phyloP scores from a whole-genome alignment of 495 filamentous ascomycete species.

The Pyronema omphalodes region DNA sequence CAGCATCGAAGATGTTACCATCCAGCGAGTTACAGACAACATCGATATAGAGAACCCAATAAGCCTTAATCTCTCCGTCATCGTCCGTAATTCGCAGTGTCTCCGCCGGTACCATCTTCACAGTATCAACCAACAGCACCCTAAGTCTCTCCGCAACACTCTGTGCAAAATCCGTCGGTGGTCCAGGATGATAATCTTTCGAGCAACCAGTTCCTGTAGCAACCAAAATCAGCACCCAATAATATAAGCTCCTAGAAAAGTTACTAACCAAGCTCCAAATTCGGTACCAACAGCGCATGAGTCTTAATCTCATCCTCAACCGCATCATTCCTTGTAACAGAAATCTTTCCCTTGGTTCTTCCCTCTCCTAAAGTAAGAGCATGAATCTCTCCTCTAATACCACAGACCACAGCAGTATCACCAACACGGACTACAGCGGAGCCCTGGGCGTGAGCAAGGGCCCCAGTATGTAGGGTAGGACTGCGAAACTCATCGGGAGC shows the following conservation, averaged over 20 bases:
- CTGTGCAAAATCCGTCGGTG: slow-evolving; percentile 66
- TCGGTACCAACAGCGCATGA: slow-evolving; percentile 68
- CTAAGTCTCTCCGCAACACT: slow-evolving; percentile 60
- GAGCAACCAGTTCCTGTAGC: slow-evolving; percentile 53
- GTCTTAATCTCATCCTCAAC: slow-evolving; percentile 24
- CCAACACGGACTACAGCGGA: slow-evolving; percentile 73
- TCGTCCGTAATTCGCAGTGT: slow-evolving; percentile 29
- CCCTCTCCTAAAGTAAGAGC: slow-evolving; percentile 23
- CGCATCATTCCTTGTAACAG: slow-evolving; percentile 15
- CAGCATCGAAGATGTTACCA: slow-evolving; percentile 76
- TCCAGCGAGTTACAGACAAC: slow-evolving; percentile 77
- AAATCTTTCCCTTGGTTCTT: slow-evolving; percentile 23
- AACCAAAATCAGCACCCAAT: neutral
- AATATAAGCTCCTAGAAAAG: neutral
- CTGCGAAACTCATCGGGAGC: slow-evolving; percentile 46
- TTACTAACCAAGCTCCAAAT: slow-evolving; percentile 49
- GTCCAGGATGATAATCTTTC: slow-evolving; percentile 65
- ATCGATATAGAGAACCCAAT: slow-evolving; percentile 89
- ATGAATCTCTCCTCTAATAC: slow-evolving; percentile 73
- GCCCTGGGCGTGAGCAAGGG: slow-evolving; percentile 71
- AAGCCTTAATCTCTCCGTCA: slow-evolving; percentile 42
- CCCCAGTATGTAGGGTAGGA: slow-evolving; percentile 54
- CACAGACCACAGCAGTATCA: slow-evolving; percentile 82
- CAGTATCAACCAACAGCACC: slow-evolving; percentile 46
- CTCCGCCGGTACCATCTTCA: slow-evolving; percentile 34